Evolutionary conservation across 352 stramenopile species (phyloP), one percentile per base, ranked within the genome.

Genomic region (Bremia lactucae): DNA sequence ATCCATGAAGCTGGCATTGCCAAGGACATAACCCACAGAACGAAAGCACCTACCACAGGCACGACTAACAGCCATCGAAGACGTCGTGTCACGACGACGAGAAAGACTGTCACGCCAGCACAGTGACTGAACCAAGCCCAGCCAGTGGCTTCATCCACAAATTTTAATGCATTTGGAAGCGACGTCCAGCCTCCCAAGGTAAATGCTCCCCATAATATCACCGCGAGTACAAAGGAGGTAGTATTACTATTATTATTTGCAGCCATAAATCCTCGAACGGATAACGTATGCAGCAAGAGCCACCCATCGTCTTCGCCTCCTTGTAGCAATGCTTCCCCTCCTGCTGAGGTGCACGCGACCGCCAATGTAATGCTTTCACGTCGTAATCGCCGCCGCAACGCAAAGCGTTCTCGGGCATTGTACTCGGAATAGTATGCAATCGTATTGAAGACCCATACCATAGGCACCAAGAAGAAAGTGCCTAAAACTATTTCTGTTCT

Each of bases 121-220:
- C 71, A 85, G 35, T 90, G 78, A 34, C 78, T 90, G 47, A 90
- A 90, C 78, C 78, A 90, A 13, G 74, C 78, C 78, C 78, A 90
- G 11, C 78, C 78, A 6, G 78, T 90, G 13, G 76, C 72, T 61
- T 87, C 66, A 42, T 90, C 78, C 13, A 90, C 78, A 50, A 90
- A 87, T 38, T 90, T 90, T 36, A 90, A 50, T 40, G 60, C 67
- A 3, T 87, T 72, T 6, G 78, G 78, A 19, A 90, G 59, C n/a
- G 78, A 90, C 4, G 73, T 66, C 73, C 76, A 90, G 6, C 71
- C 67, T 33, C 78, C 78, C 0, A 83, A 49, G 2, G 78, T 90
- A 33, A 86, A 84, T 18, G 69, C 71, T 2, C 55, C 74, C 78
- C 78, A 90, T 2, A 90, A 62, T 26, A 78, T 48, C n/a, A 90